Percentiles rank a stretch among this genome's conserved stretches.
Evolutionary conservation across 2,329 filamentous ascomycete species (phyloP).

Genomic region (Daldinia eschscholtzii): DNA sequence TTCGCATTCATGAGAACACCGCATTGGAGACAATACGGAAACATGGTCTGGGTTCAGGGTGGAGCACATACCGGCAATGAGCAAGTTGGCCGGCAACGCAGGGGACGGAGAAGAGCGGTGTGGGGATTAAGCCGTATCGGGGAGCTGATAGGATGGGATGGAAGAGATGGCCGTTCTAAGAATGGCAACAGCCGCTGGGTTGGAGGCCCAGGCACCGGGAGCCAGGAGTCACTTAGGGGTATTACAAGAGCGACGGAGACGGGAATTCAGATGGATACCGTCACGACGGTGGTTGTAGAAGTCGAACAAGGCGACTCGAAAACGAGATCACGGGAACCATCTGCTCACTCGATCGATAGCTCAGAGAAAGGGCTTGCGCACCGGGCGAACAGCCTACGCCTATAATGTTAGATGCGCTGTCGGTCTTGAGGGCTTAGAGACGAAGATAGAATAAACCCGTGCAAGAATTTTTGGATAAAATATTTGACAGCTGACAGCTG

Average conservation of each 20-base stretch:
- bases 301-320: constrained; percentile 36
- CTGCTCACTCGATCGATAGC: constrained; percentile 39
- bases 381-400: constrained; percentile 24
- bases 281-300: constrained; percentile 50
- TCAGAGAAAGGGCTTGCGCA: constrained; percentile 32
- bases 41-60: constrained; percentile 52
- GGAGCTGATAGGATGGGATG: constrained; percentile 26
- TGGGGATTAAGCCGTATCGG: constrained; percentile 38
- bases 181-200: constrained; percentile 25
- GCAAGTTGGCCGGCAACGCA: constrained; percentile 10
- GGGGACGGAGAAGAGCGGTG: constrained; percentile 22
- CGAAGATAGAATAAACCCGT: not conserved
- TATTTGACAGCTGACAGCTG: too few relatives aligned
- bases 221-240: constrained; percentile 47
- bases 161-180: constrained; percentile 29
- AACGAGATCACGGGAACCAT: constrained; percentile 36
- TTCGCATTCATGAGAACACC: constrained; percentile 64
- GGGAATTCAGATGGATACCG: constrained; percentile 51
- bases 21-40: constrained; percentile 47
- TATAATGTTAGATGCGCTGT: constrained; percentile 8
- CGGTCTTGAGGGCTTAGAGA: not conserved
- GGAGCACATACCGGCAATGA: constrained; percentile 26
- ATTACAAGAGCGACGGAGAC: constrained; percentile 34
- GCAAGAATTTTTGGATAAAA: too few relatives aligned
- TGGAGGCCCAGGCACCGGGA: constrained; percentile 34